Evolutionary conservation across 208 protist species (phyloP), one percentile per base, ranked within the genome.

Genomic region (Novymonas esmeraldas): DNA sequence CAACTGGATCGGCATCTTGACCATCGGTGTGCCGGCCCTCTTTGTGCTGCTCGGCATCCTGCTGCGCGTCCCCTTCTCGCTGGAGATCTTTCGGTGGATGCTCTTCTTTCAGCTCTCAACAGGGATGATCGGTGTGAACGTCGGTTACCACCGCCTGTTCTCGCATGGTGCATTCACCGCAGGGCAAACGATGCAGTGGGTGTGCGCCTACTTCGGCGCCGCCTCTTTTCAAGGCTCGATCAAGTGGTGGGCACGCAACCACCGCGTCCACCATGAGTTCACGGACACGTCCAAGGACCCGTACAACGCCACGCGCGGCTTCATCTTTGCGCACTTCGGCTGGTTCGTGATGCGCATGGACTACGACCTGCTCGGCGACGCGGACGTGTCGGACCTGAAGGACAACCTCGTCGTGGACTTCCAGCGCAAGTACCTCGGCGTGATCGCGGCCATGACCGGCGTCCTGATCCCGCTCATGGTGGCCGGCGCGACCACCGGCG

Each of bases 301-400:
- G 28, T 92, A 97, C 74, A 80, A 95, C 68, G 85, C 89, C 34
- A 88, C 70, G 28, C 81, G 87, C 55, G 84, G 85, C n/a, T 94
- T 97, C 63, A 82, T 82, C 52, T 97, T 85, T 42, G 81, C 84
- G 58, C 92, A 95, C 79, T 82, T 90, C 49, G 92, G 89, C 6
- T 97, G 92, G 89, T 86, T 97, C 73, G 76, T 94, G 50, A 85
- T 94, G 70, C 90, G 94, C 80, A 88, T 92, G 78, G 84, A 92
- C 70, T 84, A 82, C 76, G 72, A 69, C 16, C 75, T 93, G 11
- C 78, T 81, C 33, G 82, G 83, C 34, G 80, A 83, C 44, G 88
- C 90, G 26, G 81, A 94, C 65, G 79, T 92, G 34, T 58, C 66
- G 28, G 89, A 97, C 80, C 79, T 92, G 56, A 76, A 81, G 57